Evolutionary conservation across 192 early-diverging fungal species (phyloP).

Genomic region (Coemansia pectinata): DNA sequence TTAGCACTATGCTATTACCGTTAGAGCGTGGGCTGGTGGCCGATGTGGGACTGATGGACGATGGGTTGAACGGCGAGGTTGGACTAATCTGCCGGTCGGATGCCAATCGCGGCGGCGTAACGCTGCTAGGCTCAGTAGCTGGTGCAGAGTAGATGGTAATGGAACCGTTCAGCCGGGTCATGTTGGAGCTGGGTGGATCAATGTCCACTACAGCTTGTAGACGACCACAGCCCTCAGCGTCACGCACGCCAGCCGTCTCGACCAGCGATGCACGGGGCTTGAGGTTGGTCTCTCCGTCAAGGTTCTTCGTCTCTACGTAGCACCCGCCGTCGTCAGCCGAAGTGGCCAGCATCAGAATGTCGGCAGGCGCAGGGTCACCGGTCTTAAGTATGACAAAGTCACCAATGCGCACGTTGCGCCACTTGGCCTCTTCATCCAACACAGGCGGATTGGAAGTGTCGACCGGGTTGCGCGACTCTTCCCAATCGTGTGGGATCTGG

Average conservation of each 20-base stretch:
- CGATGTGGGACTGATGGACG: not conserved
- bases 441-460: conserved; percentile 11
- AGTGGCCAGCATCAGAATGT: conserved; percentile 82
- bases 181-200: conserved; percentile 82
- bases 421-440: conserved; percentile 62
- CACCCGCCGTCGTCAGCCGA: conserved; percentile 82
- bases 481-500: conserved; percentile 48
- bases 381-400: conserved; percentile 83
- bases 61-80: conserved; percentile 13
- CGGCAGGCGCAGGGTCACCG: conserved; percentile 88
- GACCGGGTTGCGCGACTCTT: conserved; percentile 36
- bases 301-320: conserved; percentile 97
- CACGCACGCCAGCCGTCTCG: conserved; percentile 61
- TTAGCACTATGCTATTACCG: not conserved
- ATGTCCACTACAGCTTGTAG: conserved; percentile 71
- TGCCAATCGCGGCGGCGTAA: conserved; percentile 12
- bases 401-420: conserved; percentile 85
- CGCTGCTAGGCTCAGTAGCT: conserved; percentile 16
- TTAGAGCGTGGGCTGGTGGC: conserved; percentile 2
- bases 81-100: conserved; percentile 20
- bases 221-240: conserved; percentile 70
- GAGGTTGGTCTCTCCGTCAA: conserved; percentile 98
- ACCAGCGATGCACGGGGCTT: conserved; percentile 77
- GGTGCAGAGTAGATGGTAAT: conserved; percentile 43
- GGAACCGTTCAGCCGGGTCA: conserved; percentile 77